These are phyloP conservation scores for Protomyces inouyei DNA, from an alignment of 1,139 yeast genomes.

Conservation along the genomic window DNA sequence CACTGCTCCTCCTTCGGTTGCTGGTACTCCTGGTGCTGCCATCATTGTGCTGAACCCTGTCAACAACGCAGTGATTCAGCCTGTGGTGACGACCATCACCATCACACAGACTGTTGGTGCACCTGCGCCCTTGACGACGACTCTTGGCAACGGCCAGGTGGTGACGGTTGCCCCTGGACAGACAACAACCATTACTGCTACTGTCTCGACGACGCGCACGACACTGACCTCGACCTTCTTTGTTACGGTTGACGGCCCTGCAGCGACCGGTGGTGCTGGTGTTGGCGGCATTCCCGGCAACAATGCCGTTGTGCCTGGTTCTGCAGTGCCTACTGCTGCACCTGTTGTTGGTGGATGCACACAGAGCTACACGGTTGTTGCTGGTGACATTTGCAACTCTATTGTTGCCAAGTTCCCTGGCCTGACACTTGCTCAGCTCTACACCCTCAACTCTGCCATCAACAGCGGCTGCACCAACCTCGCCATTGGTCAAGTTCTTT, in stretches of 20 bases:
- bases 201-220: constrained; percentile 4
- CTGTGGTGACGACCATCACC: neutral
- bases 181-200: constrained; percentile 11
- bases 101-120: constrained; percentile 13
- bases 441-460: constrained; percentile 14
- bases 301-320: neutral
- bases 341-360: neutral
- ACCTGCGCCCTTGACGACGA: constrained; percentile 5
- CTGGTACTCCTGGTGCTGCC: neutral
- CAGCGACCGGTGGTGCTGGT: neutral
- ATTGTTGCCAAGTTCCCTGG: neutral
- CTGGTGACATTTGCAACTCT: constrained; percentile 1
- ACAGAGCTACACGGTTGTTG: neutral
- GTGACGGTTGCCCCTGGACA: constrained; percentile 12
- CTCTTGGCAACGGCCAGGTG: neutral
- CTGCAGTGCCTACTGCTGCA: neutral
- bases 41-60: neutral
- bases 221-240: neutral
- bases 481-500: constrained; percentile 3
- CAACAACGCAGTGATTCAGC: neutral
- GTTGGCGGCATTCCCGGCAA: constrained; percentile 1
- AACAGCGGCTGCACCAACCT: constrained; percentile 15
- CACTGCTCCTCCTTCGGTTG: constrained; percentile 1
- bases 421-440: neutral
- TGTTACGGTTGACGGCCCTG: neutral